Conservation (phyloP, 2,329 filamentous ascomycete genomes). For the Alternaria novae-zelandiae region DNA sequence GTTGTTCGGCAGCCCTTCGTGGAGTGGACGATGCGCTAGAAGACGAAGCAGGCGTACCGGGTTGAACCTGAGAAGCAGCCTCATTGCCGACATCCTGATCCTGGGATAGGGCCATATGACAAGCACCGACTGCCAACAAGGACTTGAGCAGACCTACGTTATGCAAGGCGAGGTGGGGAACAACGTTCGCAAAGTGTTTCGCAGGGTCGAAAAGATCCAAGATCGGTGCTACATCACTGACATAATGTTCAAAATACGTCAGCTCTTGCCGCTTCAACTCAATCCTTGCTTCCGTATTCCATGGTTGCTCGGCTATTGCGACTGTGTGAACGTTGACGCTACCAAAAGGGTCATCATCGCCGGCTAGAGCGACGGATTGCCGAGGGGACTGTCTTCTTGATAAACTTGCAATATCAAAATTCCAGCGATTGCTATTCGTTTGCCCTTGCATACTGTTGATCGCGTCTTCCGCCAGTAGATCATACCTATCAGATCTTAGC, state of each 20-base stretch:
- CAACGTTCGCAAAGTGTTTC: conserved; percentile 44
- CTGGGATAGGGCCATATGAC: conserved; percentile 55
- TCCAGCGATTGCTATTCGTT: conserved; percentile 42
- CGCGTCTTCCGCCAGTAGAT: conserved; percentile 54
- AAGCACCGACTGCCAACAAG: conserved; percentile 61
- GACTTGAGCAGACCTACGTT: conserved; percentile 65
- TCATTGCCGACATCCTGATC: conserved; percentile 23
- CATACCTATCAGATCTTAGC: conserved; percentile 40
- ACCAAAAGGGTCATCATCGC: conserved; percentile 1
- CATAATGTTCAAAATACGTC: conserved; percentile 49
- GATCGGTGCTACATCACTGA: conserved; percentile 47
- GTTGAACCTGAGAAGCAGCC: conserved; percentile 34
- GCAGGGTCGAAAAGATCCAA: conserved; percentile 54
- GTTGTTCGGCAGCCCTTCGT: conserved; percentile 53
- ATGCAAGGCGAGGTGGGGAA: conserved; percentile 51
- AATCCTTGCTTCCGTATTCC: conserved; percentile 31
- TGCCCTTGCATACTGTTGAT: conserved; percentile 39
- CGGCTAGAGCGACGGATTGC: conserved; percentile 38
- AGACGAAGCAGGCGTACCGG: conserved; percentile 21
- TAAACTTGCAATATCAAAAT: conserved; percentile 52
- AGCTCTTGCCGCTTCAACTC: conserved; percentile 45
- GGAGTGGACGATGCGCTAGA: conserved; percentile 27
- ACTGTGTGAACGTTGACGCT: conserved; percentile 6
- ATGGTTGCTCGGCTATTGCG: conserved; percentile 23
- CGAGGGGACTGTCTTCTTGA: conserved; percentile 49